Evolutionary conservation across 345 rosid genomes (phyloP), one percentile per base, ranked within the genome.

Genomic region (Syzygium jambos): DNA sequence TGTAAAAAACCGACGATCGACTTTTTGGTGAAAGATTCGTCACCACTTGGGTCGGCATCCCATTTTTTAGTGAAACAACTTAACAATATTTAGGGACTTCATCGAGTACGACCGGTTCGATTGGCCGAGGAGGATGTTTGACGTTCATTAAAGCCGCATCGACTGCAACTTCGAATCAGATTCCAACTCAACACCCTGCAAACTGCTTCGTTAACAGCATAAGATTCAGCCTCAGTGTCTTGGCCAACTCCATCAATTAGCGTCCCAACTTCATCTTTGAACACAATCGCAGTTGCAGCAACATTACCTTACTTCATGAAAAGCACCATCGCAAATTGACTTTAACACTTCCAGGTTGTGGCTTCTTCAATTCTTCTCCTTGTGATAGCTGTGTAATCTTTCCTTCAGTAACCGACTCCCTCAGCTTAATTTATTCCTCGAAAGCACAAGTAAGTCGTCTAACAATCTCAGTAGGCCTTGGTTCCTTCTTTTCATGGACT

Each of bases 1-100:
- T 38, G 29, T 61, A 14, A 13, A 61, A 61, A 6, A 61, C 9
- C 73, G 6, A 61, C 5, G 15, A 61, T 61, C 4, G 29, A 61
- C 38, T n/a, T 0, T 61, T 61, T n/a, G 10, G 5, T n/a, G 38
- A n/a, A 61, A n/a, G 5, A n/a, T 61, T n/a, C 29, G 14, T 14
- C 38, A n/a, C 5, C 6, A 14, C 21, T 0, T n/a, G 34, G 73
- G 10, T n/a, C 0, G 38, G n/a, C 10, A 61, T 1, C 5, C 10
- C 73, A 1, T 2, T 61, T 61, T 61, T 14, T 0, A 2, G 0
- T n/a, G 9, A 61, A 61, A 61, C 19, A n/a, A 3, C 34, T 61
- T 13, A 14, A n/a, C 0, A n/a, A 17, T 61, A 14, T 3, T 0
- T n/a, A 61, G 21, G 29, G 19, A n/a, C 2, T 61, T 61, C 19